Conservation (phyloP, 1,139 yeast species). For the Cylindricascospora bacillispora region DNA sequence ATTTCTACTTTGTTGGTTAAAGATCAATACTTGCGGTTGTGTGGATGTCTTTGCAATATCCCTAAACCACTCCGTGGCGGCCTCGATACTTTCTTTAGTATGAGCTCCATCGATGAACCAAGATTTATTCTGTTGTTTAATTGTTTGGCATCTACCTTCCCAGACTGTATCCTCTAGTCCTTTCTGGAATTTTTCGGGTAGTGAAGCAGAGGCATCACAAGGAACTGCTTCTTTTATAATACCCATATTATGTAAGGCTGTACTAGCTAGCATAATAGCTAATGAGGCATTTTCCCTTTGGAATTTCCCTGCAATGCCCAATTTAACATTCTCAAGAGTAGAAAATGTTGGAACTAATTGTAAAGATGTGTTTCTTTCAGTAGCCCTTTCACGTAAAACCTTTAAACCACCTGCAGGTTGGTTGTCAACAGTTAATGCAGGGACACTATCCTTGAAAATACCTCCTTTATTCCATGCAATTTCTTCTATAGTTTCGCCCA, state of each 20-base stretch:
- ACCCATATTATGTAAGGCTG: constrained; percentile 45
- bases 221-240: constrained; percentile 19
- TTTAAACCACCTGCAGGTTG: constrained; percentile 44
- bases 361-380: constrained; percentile 44
- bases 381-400: constrained; percentile 50
- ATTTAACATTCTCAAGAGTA: constrained; percentile 30
- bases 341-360: constrained; percentile 38
- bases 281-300: constrained; percentile 80
- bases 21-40: constrained; percentile 40
- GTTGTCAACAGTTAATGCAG: constrained; percentile 53
- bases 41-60: constrained; percentile 22
- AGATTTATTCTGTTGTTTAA: constrained; percentile 37
- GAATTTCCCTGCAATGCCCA: constrained; percentile 83
- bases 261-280: constrained; percentile 62
- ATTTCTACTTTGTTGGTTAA: constrained; percentile 92
- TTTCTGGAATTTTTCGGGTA: constrained; percentile 33
- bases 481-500: constrained; percentile 78
- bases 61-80: constrained; percentile 71
- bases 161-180: constrained; percentile 68
- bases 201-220: constrained; percentile 5
- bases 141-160: constrained; percentile 91
- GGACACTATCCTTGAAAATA: constrained; percentile 57
- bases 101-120: constrained; percentile 97
- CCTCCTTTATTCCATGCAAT: constrained; percentile 98
- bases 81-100: constrained; percentile 73